phyloP scores from a whole-genome alignment of 2,329 filamentous ascomycete genomes.

The Alternaria ethzedia region DNA sequence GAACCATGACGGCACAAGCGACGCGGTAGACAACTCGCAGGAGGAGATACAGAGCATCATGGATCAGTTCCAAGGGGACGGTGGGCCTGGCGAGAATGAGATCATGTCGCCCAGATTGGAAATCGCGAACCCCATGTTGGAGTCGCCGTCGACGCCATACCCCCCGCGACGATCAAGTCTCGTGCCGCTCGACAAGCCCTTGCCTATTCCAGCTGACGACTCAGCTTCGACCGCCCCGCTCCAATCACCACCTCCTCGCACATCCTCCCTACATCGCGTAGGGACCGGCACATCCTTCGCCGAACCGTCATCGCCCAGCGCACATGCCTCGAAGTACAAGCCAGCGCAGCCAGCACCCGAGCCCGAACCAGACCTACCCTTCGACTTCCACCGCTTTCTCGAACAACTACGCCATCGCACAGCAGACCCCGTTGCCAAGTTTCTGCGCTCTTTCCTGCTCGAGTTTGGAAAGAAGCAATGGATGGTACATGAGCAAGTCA shows the following conservation, averaged over 20 bases:
- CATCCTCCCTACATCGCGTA: slow-evolving; percentile 43
- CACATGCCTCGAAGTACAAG: slow-evolving; percentile 59
- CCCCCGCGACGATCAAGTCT: slow-evolving; percentile 87
- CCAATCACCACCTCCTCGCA: slow-evolving; percentile 43
- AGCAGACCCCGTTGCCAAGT: slow-evolving; percentile 96
- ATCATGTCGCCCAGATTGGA: slow-evolving; percentile 92
- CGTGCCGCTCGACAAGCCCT: slow-evolving; percentile 66
- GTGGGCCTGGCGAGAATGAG: slow-evolving; percentile 75
- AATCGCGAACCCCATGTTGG: slow-evolving; percentile 78
- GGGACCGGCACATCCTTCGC: slow-evolving; percentile 39
- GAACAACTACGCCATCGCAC: slow-evolving; percentile 96
- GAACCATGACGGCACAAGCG: slow-evolving; percentile 43
- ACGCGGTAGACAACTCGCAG: slow-evolving; percentile 65
- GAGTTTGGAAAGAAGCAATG: slow-evolving; percentile 98
- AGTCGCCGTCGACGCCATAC: slow-evolving; percentile 66
- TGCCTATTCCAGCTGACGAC: slow-evolving; percentile 36
- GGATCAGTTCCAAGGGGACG: slow-evolving; percentile 85
- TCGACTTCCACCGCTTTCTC: slow-evolving; percentile 96
- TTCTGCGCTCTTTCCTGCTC: slow-evolving; percentile 88
- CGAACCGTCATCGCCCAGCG: slow-evolving; percentile 42
- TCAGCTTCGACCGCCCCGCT: slow-evolving; percentile 27
- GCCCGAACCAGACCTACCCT: slow-evolving; percentile 81
- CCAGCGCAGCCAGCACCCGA: slow-evolving; percentile 62
- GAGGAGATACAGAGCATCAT: slow-evolving; percentile 97
- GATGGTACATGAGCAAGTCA: slow-evolving; percentile 99